Conservation (phyloP, 2,329 filamentous ascomycete genomes). For the Coniella lustricola region DNA sequence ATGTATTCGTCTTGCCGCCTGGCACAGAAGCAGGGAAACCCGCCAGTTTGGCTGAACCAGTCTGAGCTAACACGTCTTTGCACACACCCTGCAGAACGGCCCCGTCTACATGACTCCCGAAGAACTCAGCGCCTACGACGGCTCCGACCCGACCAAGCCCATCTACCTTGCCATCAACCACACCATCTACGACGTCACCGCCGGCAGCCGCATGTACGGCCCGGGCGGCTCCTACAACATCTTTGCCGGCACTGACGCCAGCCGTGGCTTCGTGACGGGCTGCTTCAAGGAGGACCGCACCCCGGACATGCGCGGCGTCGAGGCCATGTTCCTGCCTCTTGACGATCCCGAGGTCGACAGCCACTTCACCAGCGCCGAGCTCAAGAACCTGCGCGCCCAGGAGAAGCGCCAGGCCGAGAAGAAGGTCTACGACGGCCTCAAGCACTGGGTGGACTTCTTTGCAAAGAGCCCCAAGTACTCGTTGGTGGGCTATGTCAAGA, state of each 20-base stretch:
- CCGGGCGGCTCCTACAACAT: slow-evolving; percentile 80
- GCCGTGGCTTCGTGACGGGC: slow-evolving; percentile 82
- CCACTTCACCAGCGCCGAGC: slow-evolving; percentile 47
- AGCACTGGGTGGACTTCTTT: slow-evolving; percentile 83
- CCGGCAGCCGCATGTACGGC: slow-evolving; percentile 63
- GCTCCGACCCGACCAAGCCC: slow-evolving; percentile 64
- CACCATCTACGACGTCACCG: slow-evolving; percentile 77
- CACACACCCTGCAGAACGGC: slow-evolving; percentile 34
- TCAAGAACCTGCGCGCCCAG: slow-evolving; percentile 46
- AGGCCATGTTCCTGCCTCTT: slow-evolving; percentile 71
- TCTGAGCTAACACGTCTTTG: background rate
- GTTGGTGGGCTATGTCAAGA: slow-evolving; percentile 67
- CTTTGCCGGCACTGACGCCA: slow-evolving; percentile 82
- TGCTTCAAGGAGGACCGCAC: slow-evolving; percentile 85
- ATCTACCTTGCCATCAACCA: slow-evolving; percentile 89
- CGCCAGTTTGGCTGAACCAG: too few relatives aligned
- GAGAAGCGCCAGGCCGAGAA: slow-evolving; percentile 60
- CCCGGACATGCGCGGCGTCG: slow-evolving; percentile 77
- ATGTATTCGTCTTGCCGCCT: too few relatives aligned
- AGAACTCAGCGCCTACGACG: slow-evolving; percentile 70
- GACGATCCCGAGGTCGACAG: slow-evolving; percentile 57
- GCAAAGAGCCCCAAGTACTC: slow-evolving; percentile 72
- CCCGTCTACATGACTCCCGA: slow-evolving; percentile 67
- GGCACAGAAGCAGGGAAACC: too few relatives aligned
- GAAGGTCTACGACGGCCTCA: slow-evolving; percentile 59